Base-by-base conservation (phyloP, 495 filamentous ascomycete species). In the Parathielavia appendiculata region DNA sequence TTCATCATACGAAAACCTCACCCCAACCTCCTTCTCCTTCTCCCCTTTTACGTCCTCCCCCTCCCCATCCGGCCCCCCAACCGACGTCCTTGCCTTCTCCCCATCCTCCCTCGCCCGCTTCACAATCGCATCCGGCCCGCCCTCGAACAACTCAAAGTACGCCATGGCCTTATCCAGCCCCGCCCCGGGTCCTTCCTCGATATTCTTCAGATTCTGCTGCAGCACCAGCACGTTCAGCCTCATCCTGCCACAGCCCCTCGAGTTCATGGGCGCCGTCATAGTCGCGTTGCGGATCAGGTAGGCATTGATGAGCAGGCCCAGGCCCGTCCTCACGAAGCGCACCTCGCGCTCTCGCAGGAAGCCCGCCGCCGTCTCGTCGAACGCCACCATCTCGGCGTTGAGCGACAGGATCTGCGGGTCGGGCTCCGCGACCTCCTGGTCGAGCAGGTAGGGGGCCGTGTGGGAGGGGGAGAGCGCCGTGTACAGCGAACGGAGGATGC, bases 121-220 rank as follows among this genome's bases (percentile, higher is more conserved):
- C 13, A 90, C 72, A 10, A 88, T 81, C 22, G 78, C 83, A 22
- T 92, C 87, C 2, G 89, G 80, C 0, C 93, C 93, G 56, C 81
- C 78, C 16, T 83, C 76, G 73, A 93, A 97, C 61, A 96, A 77
- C 51, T 88, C 83, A 59, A 86, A 93, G 73, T 88, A 97, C 43
- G 82, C 81, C 10, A 83, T 82, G 11, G 88, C 88, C 43, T 86
- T 78, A 0, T 79, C 78, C 38, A 97, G 80, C 36, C 82, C 79
- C 5, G 87, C 84, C 4, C 83, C 77, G n/a, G 82, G 73, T 65
- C 84, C 77, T 16, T 82, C 75, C 68, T 89, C 90, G 58, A 98
- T 86, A 54, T 93, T 93, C 72, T 92, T 95, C 52, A 98, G 80
- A 62, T 96, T 96, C 63, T 97, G 95, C 67, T 96, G 92, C 32